These are phyloP conservation scores for Cymbopogon flexuosus DNA, from an alignment of 202 grass and related monocot species.

Conservation along the genomic window DNA sequence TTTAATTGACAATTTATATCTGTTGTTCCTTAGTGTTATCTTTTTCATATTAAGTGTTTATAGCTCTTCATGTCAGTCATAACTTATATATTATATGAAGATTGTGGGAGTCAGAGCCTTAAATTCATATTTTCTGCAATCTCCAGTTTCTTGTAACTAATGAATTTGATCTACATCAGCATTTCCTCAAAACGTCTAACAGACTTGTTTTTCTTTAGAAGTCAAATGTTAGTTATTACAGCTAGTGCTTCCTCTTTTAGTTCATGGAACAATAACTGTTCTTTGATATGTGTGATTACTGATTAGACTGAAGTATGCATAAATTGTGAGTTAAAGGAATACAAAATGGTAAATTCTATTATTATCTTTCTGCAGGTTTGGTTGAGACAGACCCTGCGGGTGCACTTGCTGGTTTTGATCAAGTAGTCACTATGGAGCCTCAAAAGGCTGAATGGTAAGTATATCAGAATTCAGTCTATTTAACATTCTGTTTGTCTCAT, in stretches of 20 bases:
- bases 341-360: constrained; percentile 2
- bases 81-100: background rate
- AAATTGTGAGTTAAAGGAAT: background rate
- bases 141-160: background rate
- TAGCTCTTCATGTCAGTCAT: background rate
- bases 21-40: background rate
- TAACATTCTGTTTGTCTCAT: background rate
- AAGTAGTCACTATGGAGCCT: constrained; percentile 90
- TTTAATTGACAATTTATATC: background rate
- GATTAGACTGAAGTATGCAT: background rate
- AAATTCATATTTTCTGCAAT: background rate
- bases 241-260: background rate
- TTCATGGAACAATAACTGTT: background rate
- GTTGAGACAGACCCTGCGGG: constrained; percentile 92
- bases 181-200: background rate
- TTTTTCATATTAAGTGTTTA: background rate
- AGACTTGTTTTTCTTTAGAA: background rate
- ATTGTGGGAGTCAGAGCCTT: background rate
- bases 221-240: background rate
- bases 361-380: constrained; percentile 54
- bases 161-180: background rate
- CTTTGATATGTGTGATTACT: background rate
- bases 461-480: background rate
- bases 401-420: constrained; percentile 88
- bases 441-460: constrained; percentile 94